Conservation (phyloP, 306 rosid species). For the barrel medic (Medicago truncatula) region MtrunA17r5.0-ANR NC_053044.1:52189501-52190000, state of each 20-base stretch:
- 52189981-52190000: conserved; percentile 87
- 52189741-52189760: background rate
- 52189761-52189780: conserved; percentile 1
- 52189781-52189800: background rate
- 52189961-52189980: conserved; percentile 78
- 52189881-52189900: too few species aligned
- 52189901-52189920: background rate
- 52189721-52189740: too few species aligned
- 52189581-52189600: background rate
- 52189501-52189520: conserved; percentile 67
- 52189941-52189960: conserved; percentile 95
- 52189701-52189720: too few species aligned
- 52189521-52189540: conserved; percentile 26
- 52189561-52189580: background rate
- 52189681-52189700: too few species aligned
- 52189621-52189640: background rate
- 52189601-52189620: conserved; percentile 4
- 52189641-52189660: background rate
- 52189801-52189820: too few species aligned
- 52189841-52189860: too few species aligned
- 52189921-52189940: background rate
- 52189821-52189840: too few species aligned
- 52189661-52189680: too few species aligned
- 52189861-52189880: too few species aligned
- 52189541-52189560: conserved; percentile 1